Conservation (phyloP, 2,329 filamentous ascomycete species). For the Pseudophaeomoniella oleicola region DNA sequence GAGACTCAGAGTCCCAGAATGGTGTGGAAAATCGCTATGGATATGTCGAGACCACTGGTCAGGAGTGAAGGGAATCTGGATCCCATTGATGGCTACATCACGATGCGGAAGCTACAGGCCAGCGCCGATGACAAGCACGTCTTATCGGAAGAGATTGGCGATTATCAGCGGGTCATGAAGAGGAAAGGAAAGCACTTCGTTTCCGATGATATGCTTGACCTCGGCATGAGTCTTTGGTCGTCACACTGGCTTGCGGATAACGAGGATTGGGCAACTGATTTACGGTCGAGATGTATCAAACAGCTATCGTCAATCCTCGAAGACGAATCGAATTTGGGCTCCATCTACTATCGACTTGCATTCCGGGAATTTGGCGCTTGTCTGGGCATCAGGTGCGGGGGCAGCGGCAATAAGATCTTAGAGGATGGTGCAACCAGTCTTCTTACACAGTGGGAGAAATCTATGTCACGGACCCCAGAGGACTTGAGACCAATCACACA, state of each 20-base stretch:
- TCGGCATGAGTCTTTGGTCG: conserved; percentile 47
- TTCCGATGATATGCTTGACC: conserved; percentile 37
- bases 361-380: conserved; percentile 42
- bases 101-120: conserved; percentile 34
- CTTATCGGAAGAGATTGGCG: conserved; percentile 34
- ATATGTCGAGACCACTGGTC: conserved; percentile 33
- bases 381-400: conserved; percentile 30
- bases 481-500: conserved; percentile 39
- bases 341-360: conserved; percentile 26
- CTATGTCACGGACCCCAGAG: conserved; percentile 20
- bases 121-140: conserved; percentile 18
- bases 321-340: conserved; percentile 19
- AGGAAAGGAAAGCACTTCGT: conserved; percentile 28
- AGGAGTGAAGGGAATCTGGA: conserved; percentile 40
- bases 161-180: conserved; percentile 36
- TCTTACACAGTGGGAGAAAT: conserved; percentile 22
- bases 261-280: not conserved
- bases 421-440: conserved; percentile 20
- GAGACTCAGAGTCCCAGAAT: conserved; percentile 22
- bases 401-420: conserved; percentile 8
- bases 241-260: conserved; percentile 32
- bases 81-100: conserved; percentile 38
- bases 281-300: not conserved
- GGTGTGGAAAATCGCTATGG: conserved; percentile 43
- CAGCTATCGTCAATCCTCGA: conserved; percentile 15